Evolutionary conservation across 176 grass and related monocot genomes (phyloP).

Genomic region (Aegilops longissima): DNA sequence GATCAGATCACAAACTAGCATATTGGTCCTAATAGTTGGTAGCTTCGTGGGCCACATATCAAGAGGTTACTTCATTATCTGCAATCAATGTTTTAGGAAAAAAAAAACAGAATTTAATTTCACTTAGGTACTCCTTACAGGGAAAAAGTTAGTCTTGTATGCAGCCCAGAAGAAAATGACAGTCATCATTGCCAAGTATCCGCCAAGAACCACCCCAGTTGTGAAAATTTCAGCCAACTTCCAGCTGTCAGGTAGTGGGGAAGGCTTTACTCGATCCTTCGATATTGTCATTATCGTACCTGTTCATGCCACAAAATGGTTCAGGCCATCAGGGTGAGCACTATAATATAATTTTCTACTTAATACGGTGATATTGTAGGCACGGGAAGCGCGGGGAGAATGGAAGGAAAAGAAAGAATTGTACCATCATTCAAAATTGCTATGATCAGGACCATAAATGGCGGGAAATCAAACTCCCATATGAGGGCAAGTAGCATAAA

Average conservation of each 20-base stretch:
- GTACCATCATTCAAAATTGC: constrained; percentile 70
- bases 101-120: too few relatives aligned
- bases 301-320: background rate
- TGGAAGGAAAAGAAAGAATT: background rate
- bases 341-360: background rate
- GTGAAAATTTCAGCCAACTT: constrained; percentile 47
- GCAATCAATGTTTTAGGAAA: too few relatives aligned
- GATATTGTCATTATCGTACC: constrained; percentile 52
- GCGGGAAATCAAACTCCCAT: constrained; percentile 54
- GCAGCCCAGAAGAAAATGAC: too few relatives aligned
- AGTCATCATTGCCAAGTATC: constrained; percentile 37
- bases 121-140: too few relatives aligned
- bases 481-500: constrained; percentile 63
- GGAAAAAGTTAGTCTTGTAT: too few relatives aligned
- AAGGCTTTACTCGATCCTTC: constrained; percentile 43
- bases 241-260: constrained; percentile 47
- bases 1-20: background rate
- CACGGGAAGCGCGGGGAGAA: background rate
- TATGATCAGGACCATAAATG: constrained; percentile 72
- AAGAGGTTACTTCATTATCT: too few relatives aligned
- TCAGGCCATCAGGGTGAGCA: background rate
- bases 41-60: background rate
- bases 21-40: background rate
- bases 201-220: constrained; percentile 39
- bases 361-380: background rate